phyloP scores from a whole-genome alignment of 2,329 filamentous ascomycete species.

The Penicillium sp. region DNA sequence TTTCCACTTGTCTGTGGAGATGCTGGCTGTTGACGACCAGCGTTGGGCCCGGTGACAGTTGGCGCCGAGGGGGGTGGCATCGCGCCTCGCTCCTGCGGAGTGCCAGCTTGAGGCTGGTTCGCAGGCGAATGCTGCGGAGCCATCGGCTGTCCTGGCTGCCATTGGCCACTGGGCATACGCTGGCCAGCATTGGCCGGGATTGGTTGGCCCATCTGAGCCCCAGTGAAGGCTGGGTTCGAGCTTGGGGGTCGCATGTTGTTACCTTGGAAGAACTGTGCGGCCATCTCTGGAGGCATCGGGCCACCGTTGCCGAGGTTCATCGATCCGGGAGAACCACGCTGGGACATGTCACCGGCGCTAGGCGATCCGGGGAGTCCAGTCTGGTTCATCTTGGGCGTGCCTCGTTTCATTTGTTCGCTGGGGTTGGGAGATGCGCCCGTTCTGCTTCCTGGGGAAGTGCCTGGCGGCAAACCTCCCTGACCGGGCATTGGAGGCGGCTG shows the following conservation, averaged over 20 bases:
- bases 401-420: slow-evolving; percentile 63
- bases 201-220: slow-evolving; percentile 47
- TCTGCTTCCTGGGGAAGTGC: slow-evolving; percentile 61
- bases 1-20: slow-evolving; percentile 48
- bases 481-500: slow-evolving; percentile 47
- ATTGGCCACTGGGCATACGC: slow-evolving; percentile 45
- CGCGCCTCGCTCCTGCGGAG: slow-evolving; percentile 58
- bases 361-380: slow-evolving; percentile 60
- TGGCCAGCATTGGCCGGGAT: slow-evolving; percentile 40
- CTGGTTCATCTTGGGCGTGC: slow-evolving; percentile 62
- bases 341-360: slow-evolving; percentile 59
- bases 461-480: slow-evolving; percentile 50
- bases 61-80: slow-evolving; percentile 55
- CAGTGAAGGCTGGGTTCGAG: slow-evolving; percentile 53
- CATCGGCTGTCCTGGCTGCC: slow-evolving; percentile 49
- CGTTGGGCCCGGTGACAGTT: slow-evolving; percentile 39
- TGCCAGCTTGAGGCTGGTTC: slow-evolving; percentile 50
- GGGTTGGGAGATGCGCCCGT: slow-evolving; percentile 63
- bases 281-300: slow-evolving; percentile 54
- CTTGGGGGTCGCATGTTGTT: slow-evolving; percentile 61
- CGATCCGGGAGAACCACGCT: slow-evolving; percentile 62
- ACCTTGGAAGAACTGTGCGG: slow-evolving; percentile 46
- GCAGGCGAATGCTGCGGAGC: slow-evolving; percentile 49
- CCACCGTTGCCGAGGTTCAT: slow-evolving; percentile 54
- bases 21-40: slow-evolving; percentile 44